Conservation (phyloP, 2,329 filamentous ascomycete species). For the Fusarium sacchari region DNA sequence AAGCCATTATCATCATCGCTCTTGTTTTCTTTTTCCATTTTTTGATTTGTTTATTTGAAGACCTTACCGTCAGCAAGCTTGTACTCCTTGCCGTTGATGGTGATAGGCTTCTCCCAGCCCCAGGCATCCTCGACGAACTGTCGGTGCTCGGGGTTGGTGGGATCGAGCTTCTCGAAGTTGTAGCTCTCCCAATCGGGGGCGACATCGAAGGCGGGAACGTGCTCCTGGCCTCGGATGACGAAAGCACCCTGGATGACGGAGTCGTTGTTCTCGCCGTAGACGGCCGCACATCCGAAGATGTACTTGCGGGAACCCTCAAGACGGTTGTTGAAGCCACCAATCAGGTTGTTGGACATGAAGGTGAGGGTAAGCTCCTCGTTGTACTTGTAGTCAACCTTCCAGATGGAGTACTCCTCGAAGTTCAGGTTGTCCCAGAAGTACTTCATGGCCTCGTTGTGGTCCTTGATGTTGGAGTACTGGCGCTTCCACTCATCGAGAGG, state of each 20-base stretch:
- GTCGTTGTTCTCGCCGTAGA: slow-evolving; percentile 90
- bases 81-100: slow-evolving; percentile 87
- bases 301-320: slow-evolving; percentile 98
- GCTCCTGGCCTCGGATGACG: slow-evolving; percentile 91
- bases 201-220: slow-evolving; percentile 88
- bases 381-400: slow-evolving; percentile 98
- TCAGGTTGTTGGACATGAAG: slow-evolving; percentile 99
- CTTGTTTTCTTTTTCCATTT: slow-evolving; percentile 30
- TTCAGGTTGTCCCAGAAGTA: slow-evolving; percentile 99
- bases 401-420: slow-evolving; percentile 95
- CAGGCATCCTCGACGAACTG: slow-evolving; percentile 88
- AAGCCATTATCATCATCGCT: slow-evolving; percentile 47
- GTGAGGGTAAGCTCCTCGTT: slow-evolving; percentile 95
- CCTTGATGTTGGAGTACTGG: slow-evolving; percentile 96
- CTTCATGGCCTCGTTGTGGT: slow-evolving; percentile 78
- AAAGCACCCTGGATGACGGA: slow-evolving; percentile 94
- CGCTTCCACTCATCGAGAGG: slow-evolving; percentile 98
- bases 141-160: slow-evolving; percentile 82
- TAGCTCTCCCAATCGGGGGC: slow-evolving; percentile 98
- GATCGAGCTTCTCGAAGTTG: slow-evolving; percentile 95
- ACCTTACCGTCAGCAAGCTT: slow-evolving; percentile 93
- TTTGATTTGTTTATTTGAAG: slow-evolving; percentile 82
- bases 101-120: slow-evolving; percentile 89
- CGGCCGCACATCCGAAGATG: slow-evolving; percentile 89
- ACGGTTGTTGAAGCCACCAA: slow-evolving; percentile 97